Percentiles rank a stretch among this genome's conserved stretches.
Evolutionary conservation across 225 moss, liverwort and hornwort species (phyloP).

Genomic region (Bryoerythrophyllum caledonicum): DNA sequence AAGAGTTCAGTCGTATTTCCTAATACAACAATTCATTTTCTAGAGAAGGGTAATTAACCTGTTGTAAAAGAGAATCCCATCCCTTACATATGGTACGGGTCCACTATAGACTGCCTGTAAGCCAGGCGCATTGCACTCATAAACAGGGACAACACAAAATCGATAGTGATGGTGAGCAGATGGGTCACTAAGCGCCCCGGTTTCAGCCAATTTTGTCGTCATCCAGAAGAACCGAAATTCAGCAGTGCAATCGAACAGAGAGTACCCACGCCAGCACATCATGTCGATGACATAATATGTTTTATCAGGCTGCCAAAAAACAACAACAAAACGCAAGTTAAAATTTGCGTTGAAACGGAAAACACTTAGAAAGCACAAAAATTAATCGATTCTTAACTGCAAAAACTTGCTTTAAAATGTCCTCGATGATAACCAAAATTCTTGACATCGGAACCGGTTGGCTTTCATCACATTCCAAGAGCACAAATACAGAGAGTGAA

Average conservation of each 20-base stretch:
- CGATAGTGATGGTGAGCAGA: constrained; percentile 83
- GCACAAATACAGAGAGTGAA: background rate
- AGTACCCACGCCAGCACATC: constrained; percentile 99
- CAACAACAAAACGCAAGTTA: constrained; percentile 21
- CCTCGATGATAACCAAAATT: constrained; percentile 6
- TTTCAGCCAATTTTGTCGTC: constrained; percentile 89
- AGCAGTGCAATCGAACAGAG: constrained; percentile 88
- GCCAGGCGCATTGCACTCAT: constrained; percentile 69
- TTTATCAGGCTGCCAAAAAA: constrained; percentile 71
- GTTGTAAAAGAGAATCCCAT: constrained; percentile 86
- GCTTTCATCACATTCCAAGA: constrained; percentile 11
- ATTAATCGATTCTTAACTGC: background rate
- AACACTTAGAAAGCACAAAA: background rate
- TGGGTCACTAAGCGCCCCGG: constrained; percentile 65
- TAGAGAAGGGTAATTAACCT: constrained; percentile 47
- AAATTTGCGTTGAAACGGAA: constrained; percentile 19
- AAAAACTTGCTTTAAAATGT: background rate
- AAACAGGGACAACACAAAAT: constrained; percentile 84
- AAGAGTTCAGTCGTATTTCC: constrained; percentile 6
- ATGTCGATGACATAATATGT: constrained; percentile 96
- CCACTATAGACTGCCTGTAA: constrained; percentile 78
- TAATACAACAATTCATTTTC: background rate
- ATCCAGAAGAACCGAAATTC: constrained; percentile 99
- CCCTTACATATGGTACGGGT: constrained; percentile 67
- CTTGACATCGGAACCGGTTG: constrained; percentile 13